phyloP scores from a whole-genome alignment of 768 basidiomycete species.

The Mycena belliarum region DNA sequence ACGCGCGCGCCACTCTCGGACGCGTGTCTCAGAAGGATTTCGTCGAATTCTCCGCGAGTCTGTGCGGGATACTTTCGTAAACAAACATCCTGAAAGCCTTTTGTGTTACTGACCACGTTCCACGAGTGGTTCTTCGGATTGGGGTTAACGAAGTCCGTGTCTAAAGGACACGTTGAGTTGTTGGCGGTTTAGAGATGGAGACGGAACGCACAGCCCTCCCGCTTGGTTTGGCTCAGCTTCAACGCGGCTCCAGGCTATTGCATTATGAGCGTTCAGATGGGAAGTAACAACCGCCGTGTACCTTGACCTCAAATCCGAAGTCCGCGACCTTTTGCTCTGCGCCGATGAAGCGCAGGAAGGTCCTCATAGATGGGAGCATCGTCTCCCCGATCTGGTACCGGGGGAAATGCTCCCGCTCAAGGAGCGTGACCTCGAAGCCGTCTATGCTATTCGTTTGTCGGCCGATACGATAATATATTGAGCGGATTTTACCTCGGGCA shows the following conservation, averaged over 20 bases:
- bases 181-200: no score
- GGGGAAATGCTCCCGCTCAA: slow-evolving; percentile 29
- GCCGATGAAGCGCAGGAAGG: slow-evolving; percentile 31
- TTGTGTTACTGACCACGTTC: no score
- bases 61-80: slow-evolving; percentile 20
- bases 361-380: slow-evolving; percentile 19
- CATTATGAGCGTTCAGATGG: no score
- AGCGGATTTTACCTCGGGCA: slow-evolving; percentile 16
- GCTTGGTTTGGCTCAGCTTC: no score
- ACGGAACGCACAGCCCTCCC: no score
- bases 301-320: slow-evolving; percentile 29
- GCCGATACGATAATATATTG: no score
- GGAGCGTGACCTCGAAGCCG: slow-evolving; percentile 28
- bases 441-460: not conserved
- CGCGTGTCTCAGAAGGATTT: slow-evolving; percentile 58
- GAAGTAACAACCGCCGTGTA: not conserved
- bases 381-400: slow-evolving; percentile 13
- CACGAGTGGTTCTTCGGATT: no score
- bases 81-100: not conserved
- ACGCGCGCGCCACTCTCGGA: slow-evolving; percentile 45
- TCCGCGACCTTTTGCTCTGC: slow-evolving; percentile 24
- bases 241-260: no score
- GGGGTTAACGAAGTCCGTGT: no score
- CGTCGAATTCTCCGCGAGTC: slow-evolving; percentile 58
- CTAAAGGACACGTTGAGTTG: no score